Conservation (phyloP, 805 yeast species). For the Wickerhamia fluorescens region DNA sequence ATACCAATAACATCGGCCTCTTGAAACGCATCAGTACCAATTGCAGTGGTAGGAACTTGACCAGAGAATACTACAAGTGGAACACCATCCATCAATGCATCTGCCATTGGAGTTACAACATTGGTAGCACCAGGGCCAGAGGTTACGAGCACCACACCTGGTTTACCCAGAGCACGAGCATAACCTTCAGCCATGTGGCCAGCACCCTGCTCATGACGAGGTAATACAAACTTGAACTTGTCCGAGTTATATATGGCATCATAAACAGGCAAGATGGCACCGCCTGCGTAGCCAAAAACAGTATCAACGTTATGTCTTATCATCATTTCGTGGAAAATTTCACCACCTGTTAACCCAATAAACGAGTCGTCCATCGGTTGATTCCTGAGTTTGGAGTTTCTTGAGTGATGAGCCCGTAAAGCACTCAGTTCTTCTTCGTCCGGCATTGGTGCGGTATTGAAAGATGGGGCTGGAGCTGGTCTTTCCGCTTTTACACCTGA, state of each 20-base stretch:
- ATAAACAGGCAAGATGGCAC: slow-evolving; percentile 95
- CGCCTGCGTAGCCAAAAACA: slow-evolving; percentile 97
- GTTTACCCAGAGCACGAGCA: slow-evolving; percentile 91
- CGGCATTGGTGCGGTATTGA: slow-evolving; percentile 24
- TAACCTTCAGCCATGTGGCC: slow-evolving; percentile 99
- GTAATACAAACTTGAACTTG: slow-evolving; percentile 83
- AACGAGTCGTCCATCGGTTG: slow-evolving; percentile 69
- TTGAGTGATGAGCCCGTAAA: background rate
- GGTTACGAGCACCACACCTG: slow-evolving; percentile 97
- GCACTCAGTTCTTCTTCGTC: slow-evolving; percentile 4
- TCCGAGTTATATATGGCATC: slow-evolving; percentile 93
- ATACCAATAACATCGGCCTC: slow-evolving; percentile 98
- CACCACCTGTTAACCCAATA: slow-evolving; percentile 97
- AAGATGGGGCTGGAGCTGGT: slow-evolving; percentile 47
- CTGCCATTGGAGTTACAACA: slow-evolving; percentile 97
- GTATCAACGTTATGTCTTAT: slow-evolving; percentile 91
- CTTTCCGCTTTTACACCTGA: too few relatives aligned
- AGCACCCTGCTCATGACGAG: slow-evolving; percentile 98
- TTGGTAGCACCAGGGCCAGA: slow-evolving; percentile 99
- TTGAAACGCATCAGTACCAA: slow-evolving; percentile 98
- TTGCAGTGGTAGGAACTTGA: slow-evolving; percentile 91
- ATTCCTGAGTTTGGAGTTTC: too few relatives aligned
- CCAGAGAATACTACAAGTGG: slow-evolving; percentile 97
- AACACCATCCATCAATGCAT: slow-evolving; percentile 94
- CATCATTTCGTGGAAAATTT: slow-evolving; percentile 99